These are phyloP conservation scores for Nitzschia sp. DNA, from an alignment of 108 stramenopile species.

Conservation along the genomic window DNA sequence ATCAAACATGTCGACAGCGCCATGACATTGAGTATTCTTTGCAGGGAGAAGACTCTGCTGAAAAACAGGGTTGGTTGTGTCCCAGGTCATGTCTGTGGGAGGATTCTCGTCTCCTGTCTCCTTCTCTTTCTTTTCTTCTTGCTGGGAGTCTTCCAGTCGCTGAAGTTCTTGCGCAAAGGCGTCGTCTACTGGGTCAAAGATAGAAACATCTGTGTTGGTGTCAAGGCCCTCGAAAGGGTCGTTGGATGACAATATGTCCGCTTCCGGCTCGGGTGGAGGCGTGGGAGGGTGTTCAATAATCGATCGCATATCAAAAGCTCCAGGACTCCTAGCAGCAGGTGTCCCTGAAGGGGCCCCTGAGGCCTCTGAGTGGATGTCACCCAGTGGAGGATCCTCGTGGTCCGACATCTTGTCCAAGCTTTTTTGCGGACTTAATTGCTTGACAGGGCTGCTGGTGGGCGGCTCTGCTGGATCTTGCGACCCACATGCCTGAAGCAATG, in stretches of 20 bases:
- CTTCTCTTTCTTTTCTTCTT: conserved; percentile 28
- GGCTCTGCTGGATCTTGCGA: too few relatives aligned
- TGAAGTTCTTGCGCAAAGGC: neutral
- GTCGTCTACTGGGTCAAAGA: neutral
- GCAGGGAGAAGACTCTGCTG: neutral
- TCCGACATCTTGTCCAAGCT: conserved; percentile 4
- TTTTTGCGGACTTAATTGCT: too few relatives aligned
- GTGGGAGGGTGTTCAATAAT: conserved; percentile 25
- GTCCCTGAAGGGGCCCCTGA: conserved; percentile 1
- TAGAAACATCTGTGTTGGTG: neutral
- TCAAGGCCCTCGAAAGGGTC: neutral
- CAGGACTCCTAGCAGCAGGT: too few relatives aligned
- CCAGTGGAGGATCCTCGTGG: conserved; percentile 17
- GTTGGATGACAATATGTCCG: neutral
- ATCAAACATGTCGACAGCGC: conserved; percentile 23
- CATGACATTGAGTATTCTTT: neutral
- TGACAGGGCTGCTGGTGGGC: too few relatives aligned
- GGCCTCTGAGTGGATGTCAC: conserved; percentile 18
- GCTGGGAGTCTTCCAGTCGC: neutral
- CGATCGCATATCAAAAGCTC: conserved; percentile 32
- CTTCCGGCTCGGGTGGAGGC: neutral
- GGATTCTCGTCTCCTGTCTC: neutral
- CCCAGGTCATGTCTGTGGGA: conserved; percentile 1
- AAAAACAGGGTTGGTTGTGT: conserved; percentile 4
- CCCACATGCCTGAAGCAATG: too few relatives aligned